Percentiles rank a stretch among this genome's conserved stretches.
Evolutionary conservation across 768 basidiomycete genomes (phyloP).

Genomic region (Rhodotorula taiwanensis): DNA sequence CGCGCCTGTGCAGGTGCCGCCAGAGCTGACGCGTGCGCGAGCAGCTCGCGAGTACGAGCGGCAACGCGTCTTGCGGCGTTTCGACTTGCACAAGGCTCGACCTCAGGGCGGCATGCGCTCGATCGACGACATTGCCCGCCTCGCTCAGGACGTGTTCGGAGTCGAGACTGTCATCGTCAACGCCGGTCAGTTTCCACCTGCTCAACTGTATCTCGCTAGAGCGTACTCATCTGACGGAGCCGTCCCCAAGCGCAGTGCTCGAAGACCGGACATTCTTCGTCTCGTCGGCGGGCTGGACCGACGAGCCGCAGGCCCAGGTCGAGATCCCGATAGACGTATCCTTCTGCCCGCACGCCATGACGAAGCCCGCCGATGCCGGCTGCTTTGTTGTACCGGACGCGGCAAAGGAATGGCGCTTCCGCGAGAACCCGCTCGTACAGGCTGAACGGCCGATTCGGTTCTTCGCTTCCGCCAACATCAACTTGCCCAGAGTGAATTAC

Average conservation of each 20-base stretch:
- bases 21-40: too few relatives aligned
- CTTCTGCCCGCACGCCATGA: slow-evolving; percentile 8
- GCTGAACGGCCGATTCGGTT: not conserved
- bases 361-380: not conserved
- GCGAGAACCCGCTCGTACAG: not conserved
- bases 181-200: too few relatives aligned
- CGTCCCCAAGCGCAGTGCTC: too few relatives aligned
- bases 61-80: not conserved
- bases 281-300: not conserved
- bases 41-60: slow-evolving; percentile 3
- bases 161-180: not conserved
- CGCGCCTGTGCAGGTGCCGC: too few relatives aligned
- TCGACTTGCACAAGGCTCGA: not conserved
- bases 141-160: not conserved
- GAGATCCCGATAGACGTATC: too few relatives aligned
- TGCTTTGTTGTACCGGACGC: not conserved
- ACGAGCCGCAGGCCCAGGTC: not conserved
- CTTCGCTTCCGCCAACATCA: slow-evolving; percentile 8
- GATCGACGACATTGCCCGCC: not conserved
- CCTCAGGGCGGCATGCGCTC: not conserved
- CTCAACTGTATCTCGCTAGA: too few relatives aligned
- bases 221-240: too few relatives aligned
- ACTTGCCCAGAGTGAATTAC: not conserved
- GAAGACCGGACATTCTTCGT: not conserved
- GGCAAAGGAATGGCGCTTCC: slow-evolving; percentile 1